A percentile compares a stretch with the other conserved stretches of the same genome.
phyloP scores from a whole-genome alignment of 1,139 yeast genomes.

The Suhomyces taliae region DNA sequence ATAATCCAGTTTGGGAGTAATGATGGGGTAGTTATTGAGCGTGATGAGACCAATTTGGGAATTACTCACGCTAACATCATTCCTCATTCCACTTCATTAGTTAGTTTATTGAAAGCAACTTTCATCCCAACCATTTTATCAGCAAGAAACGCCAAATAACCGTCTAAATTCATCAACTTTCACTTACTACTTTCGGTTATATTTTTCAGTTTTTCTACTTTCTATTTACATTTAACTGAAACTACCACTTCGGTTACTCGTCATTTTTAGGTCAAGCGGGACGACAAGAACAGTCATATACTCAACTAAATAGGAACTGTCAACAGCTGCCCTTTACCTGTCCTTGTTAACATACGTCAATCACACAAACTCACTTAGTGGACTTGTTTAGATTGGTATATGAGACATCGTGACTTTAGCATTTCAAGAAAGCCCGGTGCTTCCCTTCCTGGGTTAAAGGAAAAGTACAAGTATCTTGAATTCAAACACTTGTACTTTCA shows the following conservation, averaged over 20 bases:
- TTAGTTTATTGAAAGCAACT: neutral
- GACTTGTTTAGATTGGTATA: neutral
- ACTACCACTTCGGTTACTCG: too few species aligned
- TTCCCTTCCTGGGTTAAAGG: slow-evolving; percentile 7
- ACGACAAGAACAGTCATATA: too few species aligned
- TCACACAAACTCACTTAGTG: neutral
- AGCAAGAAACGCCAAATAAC: too few species aligned
- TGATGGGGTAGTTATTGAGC: neutral
- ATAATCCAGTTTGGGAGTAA: neutral
- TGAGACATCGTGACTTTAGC: slow-evolving; percentile 11
- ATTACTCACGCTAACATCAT: neutral
- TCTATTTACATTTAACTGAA: too few species aligned
- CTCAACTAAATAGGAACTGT: too few species aligned
- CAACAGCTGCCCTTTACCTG: too few species aligned
- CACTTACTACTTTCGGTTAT: too few species aligned
- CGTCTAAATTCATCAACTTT: too few species aligned
- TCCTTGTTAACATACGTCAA: too few species aligned
- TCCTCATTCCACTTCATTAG: neutral
- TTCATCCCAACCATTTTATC: too few species aligned
- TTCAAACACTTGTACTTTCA: slow-evolving; percentile 43
- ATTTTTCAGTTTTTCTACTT: too few species aligned
- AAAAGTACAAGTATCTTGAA: slow-evolving; percentile 24
- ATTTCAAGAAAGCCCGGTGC: slow-evolving; percentile 4
- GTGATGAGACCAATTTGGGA: neutral
- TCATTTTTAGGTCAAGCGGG: too few species aligned